Base-by-base conservation (phyloP, 108 stramenopile species). In the Cyclostephanos tholiformis region DNA sequence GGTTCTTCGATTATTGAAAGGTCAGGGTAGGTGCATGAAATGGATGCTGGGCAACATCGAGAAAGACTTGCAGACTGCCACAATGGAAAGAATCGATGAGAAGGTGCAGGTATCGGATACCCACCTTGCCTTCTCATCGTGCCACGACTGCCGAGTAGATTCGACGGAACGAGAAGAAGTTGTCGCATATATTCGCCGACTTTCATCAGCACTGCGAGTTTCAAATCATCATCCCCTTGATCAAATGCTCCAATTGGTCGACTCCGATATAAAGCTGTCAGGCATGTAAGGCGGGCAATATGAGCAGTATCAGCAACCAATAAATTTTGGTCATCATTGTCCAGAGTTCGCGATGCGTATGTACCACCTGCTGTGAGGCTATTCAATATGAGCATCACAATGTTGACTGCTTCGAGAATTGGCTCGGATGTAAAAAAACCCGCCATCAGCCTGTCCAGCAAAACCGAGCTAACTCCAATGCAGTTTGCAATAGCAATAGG, bases 361-460 rank as follows among this genome's bases (percentile, higher is more conserved):
- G 90, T 84, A 14, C 86, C 85, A 64, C 74, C 61, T 44, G 85
- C 67, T 27, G 89, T 88, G 26, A 95, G 60, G 53, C 75, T 76
- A n/a, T 76, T 74, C 57, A 95, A 72, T 5, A 86, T 73, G 13
- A 75, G 65, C 60, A 91, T 65, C 30, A 75, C 71, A 64, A 89
- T 84, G 20, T 73, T 77, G 0, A 92, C 85, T 38, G 83, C 74
- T 38, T 87, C 76, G 4, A 93, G 80, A 48, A 88, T 77, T 8
- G 84, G 74, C 67, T 90, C 89, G 0, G 85, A 79, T 14, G 84
- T 88, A 68, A 93, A 94, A 74, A 92, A 91, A 51, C 92, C 95
- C 50, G 77, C 69, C 74, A 92, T 86, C 53, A 92, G 65, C 23
- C 87, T 79, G 62, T 93, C 89, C 30, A 94, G 85, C 29, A 96